Evolutionary conservation across 2,329 filamentous ascomycete species (phyloP).

Genomic region (Talaromyces sp.): DNA sequence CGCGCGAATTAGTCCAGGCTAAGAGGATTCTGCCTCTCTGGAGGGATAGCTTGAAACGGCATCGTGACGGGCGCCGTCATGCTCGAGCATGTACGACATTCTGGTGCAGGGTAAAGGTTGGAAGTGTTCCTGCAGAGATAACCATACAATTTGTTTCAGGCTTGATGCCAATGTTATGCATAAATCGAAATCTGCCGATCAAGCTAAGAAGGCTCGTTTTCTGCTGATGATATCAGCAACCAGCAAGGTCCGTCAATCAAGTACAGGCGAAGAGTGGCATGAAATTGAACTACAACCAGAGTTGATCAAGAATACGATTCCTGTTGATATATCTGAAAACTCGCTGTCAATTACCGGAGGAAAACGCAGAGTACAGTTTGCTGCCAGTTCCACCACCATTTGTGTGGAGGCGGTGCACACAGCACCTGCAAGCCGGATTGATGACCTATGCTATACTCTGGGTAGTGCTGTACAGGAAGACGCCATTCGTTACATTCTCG

Average conservation of each 20-base stretch:
- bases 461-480: neutral
- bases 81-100: constrained; percentile 7
- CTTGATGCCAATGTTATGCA: neutral
- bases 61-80: neutral
- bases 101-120: constrained; percentile 15
- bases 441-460: neutral
- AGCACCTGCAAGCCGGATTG: neutral
- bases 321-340: neutral
- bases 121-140: constrained; percentile 13
- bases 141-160: constrained; percentile 1
- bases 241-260: neutral
- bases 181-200: neutral
- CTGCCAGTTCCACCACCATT: neutral
- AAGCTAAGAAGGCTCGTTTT: neutral
- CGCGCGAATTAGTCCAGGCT: neutral
- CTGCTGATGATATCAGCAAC: neutral
- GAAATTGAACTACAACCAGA: constrained; percentile 7
- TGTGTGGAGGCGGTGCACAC: neutral
- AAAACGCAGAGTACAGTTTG: constrained; percentile 9
- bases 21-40: neutral
- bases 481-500: neutral
- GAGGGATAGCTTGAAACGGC: constrained; percentile 1
- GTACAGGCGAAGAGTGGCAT: neutral
- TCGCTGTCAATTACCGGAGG: neutral
- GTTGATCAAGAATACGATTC: neutral